Conservation (phyloP, 2,329 filamentous ascomycete species). For the Teratosphaeria pseudoeucalypti region DNA sequence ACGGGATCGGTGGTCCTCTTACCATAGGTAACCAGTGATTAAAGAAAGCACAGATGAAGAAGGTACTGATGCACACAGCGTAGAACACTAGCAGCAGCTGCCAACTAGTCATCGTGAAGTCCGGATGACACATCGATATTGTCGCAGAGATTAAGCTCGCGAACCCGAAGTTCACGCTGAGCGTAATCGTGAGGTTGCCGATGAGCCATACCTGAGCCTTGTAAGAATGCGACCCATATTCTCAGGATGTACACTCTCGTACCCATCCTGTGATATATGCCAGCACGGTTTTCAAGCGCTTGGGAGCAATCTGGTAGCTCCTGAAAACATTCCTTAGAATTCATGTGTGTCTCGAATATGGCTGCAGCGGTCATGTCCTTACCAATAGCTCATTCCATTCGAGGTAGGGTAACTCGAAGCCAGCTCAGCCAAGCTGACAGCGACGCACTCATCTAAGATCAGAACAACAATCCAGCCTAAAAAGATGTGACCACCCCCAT, state of each 20-base stretch:
- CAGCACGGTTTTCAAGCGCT: slow-evolving; percentile 32
- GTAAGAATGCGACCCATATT: neutral
- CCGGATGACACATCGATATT: slow-evolving; percentile 44
- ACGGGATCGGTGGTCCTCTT: neutral
- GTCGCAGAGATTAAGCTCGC: slow-evolving; percentile 39
- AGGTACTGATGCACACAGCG: slow-evolving; percentile 53
- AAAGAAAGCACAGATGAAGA: slow-evolving; percentile 55
- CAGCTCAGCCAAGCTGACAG: slow-evolving; percentile 60
- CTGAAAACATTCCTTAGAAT: too few relatives aligned
- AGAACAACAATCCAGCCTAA: slow-evolving; percentile 62
- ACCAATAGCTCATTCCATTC: slow-evolving; percentile 68
- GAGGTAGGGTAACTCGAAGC: slow-evolving; percentile 66
- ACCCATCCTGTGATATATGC: slow-evolving; percentile 61
- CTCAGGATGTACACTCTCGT: slow-evolving; percentile 32
- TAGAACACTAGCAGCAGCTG: slow-evolving; percentile 64
- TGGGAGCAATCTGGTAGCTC: slow-evolving; percentile 53
- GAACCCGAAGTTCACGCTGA: slow-evolving; percentile 65
- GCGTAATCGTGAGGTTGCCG: slow-evolving; percentile 34
- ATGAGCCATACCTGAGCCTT: neutral
- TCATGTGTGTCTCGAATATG: too few relatives aligned
- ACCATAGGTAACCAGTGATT: slow-evolving; percentile 54
- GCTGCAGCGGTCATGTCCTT: too few relatives aligned
- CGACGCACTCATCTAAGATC: slow-evolving; percentile 59
- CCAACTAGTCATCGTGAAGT: slow-evolving; percentile 46
- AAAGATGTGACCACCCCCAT: slow-evolving; percentile 59